phyloP scores from a whole-genome alignment of 306 rosid species.

The Geum urbanum region DNA sequence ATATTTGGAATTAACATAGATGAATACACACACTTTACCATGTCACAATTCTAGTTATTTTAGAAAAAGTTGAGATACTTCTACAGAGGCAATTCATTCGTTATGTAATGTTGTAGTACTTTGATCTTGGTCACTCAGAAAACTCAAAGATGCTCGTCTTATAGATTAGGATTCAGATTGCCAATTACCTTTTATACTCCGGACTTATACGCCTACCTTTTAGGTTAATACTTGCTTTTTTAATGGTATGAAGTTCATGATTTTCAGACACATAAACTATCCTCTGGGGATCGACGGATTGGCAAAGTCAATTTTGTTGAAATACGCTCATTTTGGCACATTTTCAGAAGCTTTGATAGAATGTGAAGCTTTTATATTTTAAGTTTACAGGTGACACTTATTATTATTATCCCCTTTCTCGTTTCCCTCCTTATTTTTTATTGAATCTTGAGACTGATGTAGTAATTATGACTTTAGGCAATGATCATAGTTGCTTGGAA shows the following conservation, averaged over 20 bases:
- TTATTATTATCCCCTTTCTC: slow-evolving; percentile 10
- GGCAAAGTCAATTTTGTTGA: slow-evolving; percentile 90
- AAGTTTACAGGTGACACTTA: slow-evolving; percentile 67
- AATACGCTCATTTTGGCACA: slow-evolving; percentile 87
- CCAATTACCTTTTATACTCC: not conserved
- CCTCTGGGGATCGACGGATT: slow-evolving; percentile 45
- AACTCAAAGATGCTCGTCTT: too few relatives aligned
- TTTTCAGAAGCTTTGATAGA: slow-evolving; percentile 92
- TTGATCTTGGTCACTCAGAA: not conserved
- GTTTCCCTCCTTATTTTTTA: slow-evolving; percentile 12
- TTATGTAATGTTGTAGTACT: not conserved
- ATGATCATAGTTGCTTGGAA: slow-evolving; percentile 94
- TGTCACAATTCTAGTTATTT: not conserved
- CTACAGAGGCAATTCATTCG: not conserved
- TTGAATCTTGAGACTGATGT: slow-evolving; percentile 25
- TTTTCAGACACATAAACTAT: slow-evolving; percentile 45
- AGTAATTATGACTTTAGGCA: slow-evolving; percentile 48
- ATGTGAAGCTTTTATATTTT: slow-evolving; percentile 95
- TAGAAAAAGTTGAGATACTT: not conserved
- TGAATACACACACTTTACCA: not conserved
- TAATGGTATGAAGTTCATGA: slow-evolving; percentile 14
- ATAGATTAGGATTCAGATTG: not conserved
- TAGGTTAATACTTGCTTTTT: slow-evolving; percentile 20
- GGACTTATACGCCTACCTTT: slow-evolving; percentile 6
- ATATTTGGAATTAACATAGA: not conserved